Evolutionary conservation across 2,329 filamentous ascomycete species (phyloP).

Genomic region (Aspergillus quadrilineatus): DNA sequence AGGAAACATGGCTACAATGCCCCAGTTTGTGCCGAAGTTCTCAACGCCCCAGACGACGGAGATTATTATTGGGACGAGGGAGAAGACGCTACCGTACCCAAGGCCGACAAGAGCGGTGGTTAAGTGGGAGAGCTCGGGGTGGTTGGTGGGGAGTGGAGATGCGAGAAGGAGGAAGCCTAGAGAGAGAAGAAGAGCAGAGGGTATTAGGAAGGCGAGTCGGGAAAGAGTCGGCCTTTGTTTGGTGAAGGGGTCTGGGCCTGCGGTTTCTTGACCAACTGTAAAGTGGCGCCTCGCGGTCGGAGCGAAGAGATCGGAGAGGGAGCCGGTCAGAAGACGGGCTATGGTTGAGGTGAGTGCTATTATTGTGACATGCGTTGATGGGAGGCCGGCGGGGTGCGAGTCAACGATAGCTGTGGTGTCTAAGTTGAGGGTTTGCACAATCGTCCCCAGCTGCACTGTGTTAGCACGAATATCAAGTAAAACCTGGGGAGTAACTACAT

Average conservation of each 20-base stretch:
- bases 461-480: neutral
- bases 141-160: constrained; percentile 73
- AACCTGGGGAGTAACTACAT: constrained; percentile 44
- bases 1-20: constrained; percentile 88
- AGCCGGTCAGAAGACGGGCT: constrained; percentile 86
- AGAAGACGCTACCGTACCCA: constrained; percentile 91
- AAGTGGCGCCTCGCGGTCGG: constrained; percentile 60
- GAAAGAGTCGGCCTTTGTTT: constrained; percentile 60
- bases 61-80: constrained; percentile 84
- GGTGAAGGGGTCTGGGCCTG: constrained; percentile 36
- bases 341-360: constrained; percentile 86
- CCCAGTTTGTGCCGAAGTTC: constrained; percentile 98
- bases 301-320: constrained; percentile 83
- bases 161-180: constrained; percentile 76
- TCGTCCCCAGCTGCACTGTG: constrained; percentile 66
- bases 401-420: constrained; percentile 54
- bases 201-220: constrained; percentile 74
- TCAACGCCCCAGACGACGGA: constrained; percentile 98
- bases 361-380: constrained; percentile 80
- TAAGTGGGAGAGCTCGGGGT: constrained; percentile 78
- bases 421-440: constrained; percentile 80
- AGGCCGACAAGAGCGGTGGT: constrained; percentile 82
- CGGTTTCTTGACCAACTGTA: constrained; percentile 48
- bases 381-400: constrained; percentile 61
- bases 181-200: constrained; percentile 71